Conservation (phyloP, 306 rosid species). For the Pterocarpus santalinus region DNA sequence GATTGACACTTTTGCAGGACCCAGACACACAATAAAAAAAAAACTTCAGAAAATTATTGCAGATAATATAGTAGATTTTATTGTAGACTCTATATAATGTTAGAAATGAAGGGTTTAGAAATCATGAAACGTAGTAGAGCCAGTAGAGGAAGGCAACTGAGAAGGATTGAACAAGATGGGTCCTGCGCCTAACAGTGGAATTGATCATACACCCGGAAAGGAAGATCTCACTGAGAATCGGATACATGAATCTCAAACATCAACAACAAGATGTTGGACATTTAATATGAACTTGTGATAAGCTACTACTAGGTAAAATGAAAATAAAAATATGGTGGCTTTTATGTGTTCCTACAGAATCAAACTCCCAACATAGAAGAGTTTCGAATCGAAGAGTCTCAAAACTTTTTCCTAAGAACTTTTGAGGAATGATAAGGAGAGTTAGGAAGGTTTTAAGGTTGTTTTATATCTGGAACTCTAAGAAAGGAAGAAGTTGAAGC, state of each 20-base stretch:
- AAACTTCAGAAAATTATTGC: neutral
- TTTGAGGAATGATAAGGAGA: neutral
- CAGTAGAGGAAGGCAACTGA: slow-evolving; percentile 96
- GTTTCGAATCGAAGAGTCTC: neutral
- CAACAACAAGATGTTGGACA: slow-evolving; percentile 71
- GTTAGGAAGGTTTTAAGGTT: neutral
- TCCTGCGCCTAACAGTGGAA: slow-evolving; percentile 88
- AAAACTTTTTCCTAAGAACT: too few relatives aligned
- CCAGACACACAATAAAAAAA: neutral
- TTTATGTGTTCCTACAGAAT: neutral
- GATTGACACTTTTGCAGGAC: neutral
- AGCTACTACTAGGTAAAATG: neutral
- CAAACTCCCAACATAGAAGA: slow-evolving; percentile 26
- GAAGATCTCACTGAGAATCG: slow-evolving; percentile 84
- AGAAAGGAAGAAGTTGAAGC: neutral
- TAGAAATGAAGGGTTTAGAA: neutral
- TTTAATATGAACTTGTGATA: slow-evolving; percentile 47
- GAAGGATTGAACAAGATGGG: slow-evolving; percentile 98
- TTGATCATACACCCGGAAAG: slow-evolving; percentile 88
- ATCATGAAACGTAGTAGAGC: slow-evolving; percentile 95
- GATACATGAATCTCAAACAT: slow-evolving; percentile 96
- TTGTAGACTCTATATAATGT: slow-evolving; percentile 16
- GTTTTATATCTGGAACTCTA: neutral
- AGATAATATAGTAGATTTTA: neutral
- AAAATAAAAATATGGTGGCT: neutral